Base-by-base conservation (phyloP, 1,139 yeast genomes). In the Chernovozyma sophiae-reginae region DNA sequence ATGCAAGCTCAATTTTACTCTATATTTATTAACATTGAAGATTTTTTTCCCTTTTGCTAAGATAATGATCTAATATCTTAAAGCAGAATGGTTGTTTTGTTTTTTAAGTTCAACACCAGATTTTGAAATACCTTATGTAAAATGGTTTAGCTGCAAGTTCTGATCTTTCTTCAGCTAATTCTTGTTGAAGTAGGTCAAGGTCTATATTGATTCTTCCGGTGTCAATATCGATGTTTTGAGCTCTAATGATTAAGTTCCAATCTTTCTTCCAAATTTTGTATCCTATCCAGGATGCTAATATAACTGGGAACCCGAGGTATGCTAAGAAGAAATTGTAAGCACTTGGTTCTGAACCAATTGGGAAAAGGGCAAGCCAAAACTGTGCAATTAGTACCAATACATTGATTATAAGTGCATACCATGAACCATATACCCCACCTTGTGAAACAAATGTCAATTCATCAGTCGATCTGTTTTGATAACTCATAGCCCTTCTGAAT, bases 281-380 rank as follows among this genome's bases (percentile, higher is more conserved):
- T 20, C 62, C 64, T n/a, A 61, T n/a, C 54, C 67, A 67, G 40
- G 60, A 58, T 4, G 52, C 53, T 4, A 64, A 30, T 38, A 65
- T 51, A 10, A 65, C 59, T 3, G 65, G 66, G 15, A 56, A 59
- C 23, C 72, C 68, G 51, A 68, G 57, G 46, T 66, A 68, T 24
- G 59, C 48, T 43, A 53, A 48, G 51, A 68, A 68, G 49, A 68
- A 68, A 25, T 51, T 55, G 14, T 48, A 42, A 12, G 68, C 71
- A 40, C 49, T 54, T 31, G 73, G 68, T 22, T 43, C 36, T 1
- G 43, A 58, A 4, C 65, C 69, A 27, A 60, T 40, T n/a, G 74
- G 74, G 52, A 53, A 67, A 31, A 68, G 53, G 3, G 71, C 65
- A 27, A 67, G 55, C 71, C 72, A 68, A 45, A 68, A 65, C 47